Evolutionary conservation across 2,329 filamentous ascomycete species (phyloP), one percentile per base, ranked within the genome.

Genomic region (Sphaerostilbella broomeana): DNA sequence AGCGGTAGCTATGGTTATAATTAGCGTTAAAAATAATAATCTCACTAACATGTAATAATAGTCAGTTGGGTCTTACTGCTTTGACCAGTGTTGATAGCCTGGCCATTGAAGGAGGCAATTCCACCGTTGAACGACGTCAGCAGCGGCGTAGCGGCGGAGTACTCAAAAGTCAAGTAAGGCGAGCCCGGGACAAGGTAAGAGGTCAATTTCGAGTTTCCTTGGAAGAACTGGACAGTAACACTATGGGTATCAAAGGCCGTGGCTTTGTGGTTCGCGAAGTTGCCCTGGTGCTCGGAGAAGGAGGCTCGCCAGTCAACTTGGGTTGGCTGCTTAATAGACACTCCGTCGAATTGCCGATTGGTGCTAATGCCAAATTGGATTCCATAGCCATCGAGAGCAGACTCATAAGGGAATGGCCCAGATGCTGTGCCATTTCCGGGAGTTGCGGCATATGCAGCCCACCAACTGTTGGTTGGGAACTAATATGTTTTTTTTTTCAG

Each of bases 391-490:
- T 52, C 47, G 15, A 52, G 50, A 10, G 33, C 28, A 6, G 47
- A 49, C 40, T 52, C 36, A 21, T 52, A 52, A 10, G 50, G 50
- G 35, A 51, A 52, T 6, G 50, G 50, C 4, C 50, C 50, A 17
- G 50, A 45, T 6, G 50, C 50, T 21, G 47, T 48, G 28, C 17
- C 43, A 10, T 43, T 48, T 25, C 50, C 50, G 7, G 50, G 48
- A 6, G 45, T 36, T 4, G 50, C 48, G 11, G 50, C 50, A 31
- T 48, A 52, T 2, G 48, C 43, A 10, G 50, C 50, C 48, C 50
- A 52, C 50, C 50, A 52, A 5, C 45, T 45, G 32, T 51, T 51
- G 18, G 50, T 52, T 8, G 50, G 50, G 36, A 44, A 51, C 49
- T 51, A n/a, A 18, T n/a, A n/a, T n/a, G n/a, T n/a, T n/a, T n/a